Evolutionary conservation across 805 yeast genomes (phyloP).

Genomic region (Candida maris): DNA sequence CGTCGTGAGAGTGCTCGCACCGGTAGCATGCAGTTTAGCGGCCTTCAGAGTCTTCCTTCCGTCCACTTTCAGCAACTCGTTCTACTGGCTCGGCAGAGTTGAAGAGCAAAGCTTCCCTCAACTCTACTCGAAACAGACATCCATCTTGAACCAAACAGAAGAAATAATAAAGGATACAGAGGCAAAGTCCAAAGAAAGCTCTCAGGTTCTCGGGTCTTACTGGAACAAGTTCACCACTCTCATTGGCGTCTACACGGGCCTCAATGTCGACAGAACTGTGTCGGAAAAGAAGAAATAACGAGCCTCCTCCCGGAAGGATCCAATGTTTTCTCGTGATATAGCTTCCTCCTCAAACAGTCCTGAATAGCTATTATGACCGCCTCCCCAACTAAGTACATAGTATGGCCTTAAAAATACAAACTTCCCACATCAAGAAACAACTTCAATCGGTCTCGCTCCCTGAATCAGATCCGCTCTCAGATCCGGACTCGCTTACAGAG

Average conservation of each 20-base stretch:
- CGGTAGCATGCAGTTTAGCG: conserved; percentile 55
- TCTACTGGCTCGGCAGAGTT: conserved; percentile 51
- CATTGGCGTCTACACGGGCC: conserved; percentile 59
- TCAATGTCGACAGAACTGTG: conserved; percentile 61
- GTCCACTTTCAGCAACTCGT: conserved; percentile 60
- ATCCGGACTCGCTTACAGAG: conserved; percentile 29
- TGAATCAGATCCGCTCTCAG: conserved; percentile 23
- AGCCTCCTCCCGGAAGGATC: too few relatives aligned
- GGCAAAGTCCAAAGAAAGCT: conserved; percentile 37
- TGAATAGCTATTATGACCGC: too few relatives aligned
- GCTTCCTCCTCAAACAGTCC: too few relatives aligned
- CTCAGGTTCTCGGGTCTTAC: conserved; percentile 32
- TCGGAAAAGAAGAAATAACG: conserved; percentile 40
- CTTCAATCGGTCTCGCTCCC: too few relatives aligned
- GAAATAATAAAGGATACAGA: conserved; percentile 43
- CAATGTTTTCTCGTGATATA: too few relatives aligned
- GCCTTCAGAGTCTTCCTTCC: conserved; percentile 74
- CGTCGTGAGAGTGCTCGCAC: conserved; percentile 50
- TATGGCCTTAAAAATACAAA: too few relatives aligned
- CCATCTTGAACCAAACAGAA: conserved; percentile 13
- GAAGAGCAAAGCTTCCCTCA: conserved; percentile 61
- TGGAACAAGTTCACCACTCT: conserved; percentile 36
- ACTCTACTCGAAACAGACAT: conserved; percentile 57
- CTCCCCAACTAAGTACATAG: too few relatives aligned
- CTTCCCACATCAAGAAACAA: too few relatives aligned